Base-by-base conservation (phyloP, 2,329 filamentous ascomycete species). In the Aspergillus clavatus region DNA sequence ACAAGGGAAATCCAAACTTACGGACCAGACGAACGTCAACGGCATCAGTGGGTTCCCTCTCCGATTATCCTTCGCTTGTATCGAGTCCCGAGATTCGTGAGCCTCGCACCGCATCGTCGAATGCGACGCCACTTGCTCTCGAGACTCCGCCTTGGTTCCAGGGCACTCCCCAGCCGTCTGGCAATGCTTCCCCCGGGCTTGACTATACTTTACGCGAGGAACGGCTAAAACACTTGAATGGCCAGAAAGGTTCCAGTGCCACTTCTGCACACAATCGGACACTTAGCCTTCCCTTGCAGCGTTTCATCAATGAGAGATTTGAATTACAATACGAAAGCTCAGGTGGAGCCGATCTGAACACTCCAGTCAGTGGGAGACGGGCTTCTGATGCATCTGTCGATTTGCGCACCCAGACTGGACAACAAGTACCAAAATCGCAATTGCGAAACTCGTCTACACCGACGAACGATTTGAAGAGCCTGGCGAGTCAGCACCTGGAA, bases 231-330 rank as follows among this genome's bases (percentile, higher is more conserved):
- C 58, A 54, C 21, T 29, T 67, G 4, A 56, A 66, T 6, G 48
- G 50, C 29, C 50, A 57, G 14, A 60, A 59, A 37, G 26, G 57
- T 4, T 50, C 54, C 19, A 48, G 53, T 18, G 45, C 56, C 3
- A 35, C 51, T 1, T 58, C 64, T 18, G 50, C 58, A n/a, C 60
- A 63, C 35, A 61, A 51, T 38, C 55, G 63, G 21, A 53, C 60
- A 0, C 62, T 68, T 7, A 70, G 67, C 47, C 47, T 69, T 33
- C 67, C 66, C 16, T 50, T 70, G 8, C 61, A 68, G 46, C 62
- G 67, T 3, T 70, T 69, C 31, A 69, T 70, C 38, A 67, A 68
- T 35, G 67, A 69, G 36, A 54, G 65, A 12, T 28, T 62, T 8
- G 58, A 65, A n/a, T 38, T 61, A 14, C 55, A 59, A 21, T 56